Conservation (phyloP, 1,139 yeast species). For the Geotrichum phurueaensis region DNA sequence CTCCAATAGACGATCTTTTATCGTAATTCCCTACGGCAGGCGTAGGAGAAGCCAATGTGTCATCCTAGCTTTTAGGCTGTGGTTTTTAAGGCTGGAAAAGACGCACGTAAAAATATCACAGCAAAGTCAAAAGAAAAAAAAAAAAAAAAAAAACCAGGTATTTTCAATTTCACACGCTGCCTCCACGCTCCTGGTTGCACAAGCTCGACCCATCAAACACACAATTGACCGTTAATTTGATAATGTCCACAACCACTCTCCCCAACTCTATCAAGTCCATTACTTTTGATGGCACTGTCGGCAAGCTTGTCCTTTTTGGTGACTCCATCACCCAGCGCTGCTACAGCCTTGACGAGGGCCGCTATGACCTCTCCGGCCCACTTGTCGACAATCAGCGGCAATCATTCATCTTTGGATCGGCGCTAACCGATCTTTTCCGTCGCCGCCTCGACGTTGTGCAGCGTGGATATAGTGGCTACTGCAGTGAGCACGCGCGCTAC, state of each 20-base stretch:
- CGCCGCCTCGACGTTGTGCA: slow-evolving; percentile 50
- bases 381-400: not conserved
- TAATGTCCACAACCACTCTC: not conserved
- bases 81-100: too few relatives aligned
- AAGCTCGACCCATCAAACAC: too few relatives aligned
- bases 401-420: slow-evolving; percentile 13
- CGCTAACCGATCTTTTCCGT: slow-evolving; percentile 6
- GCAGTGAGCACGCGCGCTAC: slow-evolving; percentile 42
- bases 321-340: slow-evolving; percentile 57
- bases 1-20: too few relatives aligned
- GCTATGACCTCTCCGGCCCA: not conserved
- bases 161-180: too few relatives aligned
- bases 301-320: slow-evolving; percentile 54
- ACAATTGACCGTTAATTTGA: not conserved
- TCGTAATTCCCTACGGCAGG: too few relatives aligned
- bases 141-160: not conserved
- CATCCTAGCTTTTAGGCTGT: too few relatives aligned
- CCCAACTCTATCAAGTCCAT: slow-evolving; percentile 7
- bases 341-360: slow-evolving; percentile 28
- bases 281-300: slow-evolving; percentile 13
- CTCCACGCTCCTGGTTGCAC: too few relatives aligned
- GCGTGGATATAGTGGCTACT: slow-evolving; percentile 60
- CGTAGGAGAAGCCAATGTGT: too few relatives aligned
- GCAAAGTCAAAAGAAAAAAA: too few relatives aligned
- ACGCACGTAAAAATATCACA: too few relatives aligned